Percentiles rank a stretch among this genome's conserved stretches.
phyloP scores from a whole-genome alignment of 2,329 filamentous ascomycete genomes.

The Apiospora malaysiana region DNA sequence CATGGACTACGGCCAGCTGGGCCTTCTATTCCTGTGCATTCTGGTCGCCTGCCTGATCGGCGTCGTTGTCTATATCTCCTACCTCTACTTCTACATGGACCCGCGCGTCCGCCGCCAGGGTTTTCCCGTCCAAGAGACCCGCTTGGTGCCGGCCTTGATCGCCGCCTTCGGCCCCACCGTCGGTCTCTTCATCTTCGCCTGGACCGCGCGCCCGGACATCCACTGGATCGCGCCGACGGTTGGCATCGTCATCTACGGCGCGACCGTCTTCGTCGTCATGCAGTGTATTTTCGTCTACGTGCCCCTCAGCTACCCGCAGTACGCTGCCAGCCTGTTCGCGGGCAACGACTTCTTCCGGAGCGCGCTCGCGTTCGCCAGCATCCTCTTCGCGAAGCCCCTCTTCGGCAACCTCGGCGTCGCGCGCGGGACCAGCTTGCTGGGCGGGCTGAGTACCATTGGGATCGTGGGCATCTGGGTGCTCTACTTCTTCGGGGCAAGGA shows the following conservation, averaged over 20 bases:
- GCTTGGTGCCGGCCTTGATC: conserved; percentile 62
- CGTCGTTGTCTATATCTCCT: conserved; percentile 62
- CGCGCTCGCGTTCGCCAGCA: conserved; percentile 54
- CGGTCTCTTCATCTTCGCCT: conserved; percentile 65
- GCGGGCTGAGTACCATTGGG: conserved; percentile 57
- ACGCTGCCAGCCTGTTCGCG: conserved; percentile 34
- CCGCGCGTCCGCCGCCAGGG: conserved; percentile 65
- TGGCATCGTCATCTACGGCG: conserved; percentile 52
- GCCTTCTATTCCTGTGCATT: conserved; percentile 56
- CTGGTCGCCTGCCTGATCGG: conserved; percentile 54
- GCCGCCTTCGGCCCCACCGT: conserved; percentile 63
- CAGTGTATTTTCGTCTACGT: conserved; percentile 35
- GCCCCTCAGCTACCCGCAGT: conserved; percentile 31
- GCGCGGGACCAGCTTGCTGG: conserved; percentile 62
- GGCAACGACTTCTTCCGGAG: conserved; percentile 33
- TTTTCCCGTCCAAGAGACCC: conserved; percentile 66
- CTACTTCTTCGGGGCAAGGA: conserved; percentile 60
- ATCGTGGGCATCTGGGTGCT: conserved; percentile 65
- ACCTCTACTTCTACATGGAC: conserved; percentile 68
- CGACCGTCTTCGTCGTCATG: conserved; percentile 35
- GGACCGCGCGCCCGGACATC: conserved; percentile 57
- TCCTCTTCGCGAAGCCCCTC: conserved; percentile 66
- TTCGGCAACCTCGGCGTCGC: conserved; percentile 65
- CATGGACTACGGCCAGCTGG: conserved; percentile 54
- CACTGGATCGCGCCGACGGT: conserved; percentile 62